Conservation (phyloP, 2,329 filamentous ascomycete genomes). For the Sclerotinia glacialis region DNA sequence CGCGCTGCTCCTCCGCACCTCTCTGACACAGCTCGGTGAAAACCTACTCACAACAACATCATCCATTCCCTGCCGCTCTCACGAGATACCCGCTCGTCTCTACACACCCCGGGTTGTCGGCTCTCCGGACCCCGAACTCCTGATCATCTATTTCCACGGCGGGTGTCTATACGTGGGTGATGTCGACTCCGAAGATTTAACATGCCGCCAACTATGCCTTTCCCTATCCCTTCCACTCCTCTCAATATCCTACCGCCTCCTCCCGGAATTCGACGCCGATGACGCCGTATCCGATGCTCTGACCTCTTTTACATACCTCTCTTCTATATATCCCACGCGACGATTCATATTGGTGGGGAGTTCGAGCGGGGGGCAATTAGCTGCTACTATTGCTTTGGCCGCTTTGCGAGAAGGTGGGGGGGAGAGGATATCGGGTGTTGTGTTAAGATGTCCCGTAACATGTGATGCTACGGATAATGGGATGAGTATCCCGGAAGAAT, state of each 20-base stretch:
- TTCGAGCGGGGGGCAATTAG: conserved; percentile 50
- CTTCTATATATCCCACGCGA: not conserved
- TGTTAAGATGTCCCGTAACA: conserved; percentile 50
- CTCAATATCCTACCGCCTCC: conserved; percentile 48
- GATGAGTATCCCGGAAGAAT: conserved; percentile 41
- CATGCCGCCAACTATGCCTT: conserved; percentile 43
- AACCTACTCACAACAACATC: conserved; percentile 34
- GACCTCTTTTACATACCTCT: conserved; percentile 40
- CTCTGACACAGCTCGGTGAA: conserved; percentile 42
- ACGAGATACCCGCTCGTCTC: conserved; percentile 12
- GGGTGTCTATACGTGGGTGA: conserved; percentile 49
- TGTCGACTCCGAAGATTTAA: conserved; percentile 50
- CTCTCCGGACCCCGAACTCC: not conserved
- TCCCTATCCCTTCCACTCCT: conserved; percentile 41
- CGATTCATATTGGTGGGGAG: conserved; percentile 44
- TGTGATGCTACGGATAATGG: conserved; percentile 44
- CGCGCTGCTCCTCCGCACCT: conserved; percentile 40
- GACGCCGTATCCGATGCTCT: conserved; percentile 46
- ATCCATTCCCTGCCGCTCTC: not conserved
- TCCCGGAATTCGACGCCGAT: conserved; percentile 43
- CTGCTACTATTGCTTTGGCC: conserved; percentile 44
- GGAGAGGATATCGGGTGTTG: conserved; percentile 41
- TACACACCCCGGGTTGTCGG: not conserved
- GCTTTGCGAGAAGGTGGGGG: conserved; percentile 14
- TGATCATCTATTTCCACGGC: conserved; percentile 50